These are phyloP conservation scores for Colletotrichum neosansevieriae DNA, from an alignment of 2,329 filamentous ascomycete genomes.

Conservation along the genomic window DNA sequence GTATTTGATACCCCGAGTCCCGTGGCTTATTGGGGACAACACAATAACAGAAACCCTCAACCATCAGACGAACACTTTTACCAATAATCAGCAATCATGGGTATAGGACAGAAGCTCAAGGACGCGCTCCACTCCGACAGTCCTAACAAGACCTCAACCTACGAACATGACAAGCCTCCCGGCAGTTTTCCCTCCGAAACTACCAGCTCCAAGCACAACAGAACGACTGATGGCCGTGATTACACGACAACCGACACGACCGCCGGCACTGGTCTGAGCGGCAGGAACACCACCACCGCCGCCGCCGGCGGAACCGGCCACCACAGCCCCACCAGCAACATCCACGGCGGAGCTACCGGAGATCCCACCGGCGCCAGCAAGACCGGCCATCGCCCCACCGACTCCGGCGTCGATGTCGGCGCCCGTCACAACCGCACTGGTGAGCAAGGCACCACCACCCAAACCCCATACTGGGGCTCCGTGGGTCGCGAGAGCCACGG, in stretches of 20 bases:
- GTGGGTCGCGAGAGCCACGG: constrained; percentile 42
- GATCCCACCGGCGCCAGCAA: constrained; percentile 6
- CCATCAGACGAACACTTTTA: background rate
- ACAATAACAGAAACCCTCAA: background rate
- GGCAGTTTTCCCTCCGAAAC: constrained; percentile 36
- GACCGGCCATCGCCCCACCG: constrained; percentile 22
- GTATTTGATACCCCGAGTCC: constrained; percentile 28
- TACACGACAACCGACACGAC: constrained; percentile 10
- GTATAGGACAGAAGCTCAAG: constrained; percentile 41
- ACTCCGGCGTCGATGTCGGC: constrained; percentile 36
- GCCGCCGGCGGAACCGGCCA: constrained; percentile 51
- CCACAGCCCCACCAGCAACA: constrained; percentile 15
- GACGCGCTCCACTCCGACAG: constrained; percentile 38
- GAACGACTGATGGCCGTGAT: constrained; percentile 3
- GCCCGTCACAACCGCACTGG: background rate
- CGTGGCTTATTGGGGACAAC: background rate
- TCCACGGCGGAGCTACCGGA: constrained; percentile 13
- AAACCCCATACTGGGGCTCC: constrained; percentile 37
- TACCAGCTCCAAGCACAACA: constrained; percentile 28
- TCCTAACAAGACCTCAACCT: constrained; percentile 12
- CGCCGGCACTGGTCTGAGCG: constrained; percentile 27
- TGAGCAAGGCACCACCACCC: constrained; percentile 3
- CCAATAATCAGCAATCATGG: constrained; percentile 34
- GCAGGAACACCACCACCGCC: constrained; percentile 55
- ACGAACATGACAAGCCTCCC: constrained; percentile 26